Base-by-base conservation (phyloP, 768 basidiomycete genomes). In the Russula sp. region DNA sequence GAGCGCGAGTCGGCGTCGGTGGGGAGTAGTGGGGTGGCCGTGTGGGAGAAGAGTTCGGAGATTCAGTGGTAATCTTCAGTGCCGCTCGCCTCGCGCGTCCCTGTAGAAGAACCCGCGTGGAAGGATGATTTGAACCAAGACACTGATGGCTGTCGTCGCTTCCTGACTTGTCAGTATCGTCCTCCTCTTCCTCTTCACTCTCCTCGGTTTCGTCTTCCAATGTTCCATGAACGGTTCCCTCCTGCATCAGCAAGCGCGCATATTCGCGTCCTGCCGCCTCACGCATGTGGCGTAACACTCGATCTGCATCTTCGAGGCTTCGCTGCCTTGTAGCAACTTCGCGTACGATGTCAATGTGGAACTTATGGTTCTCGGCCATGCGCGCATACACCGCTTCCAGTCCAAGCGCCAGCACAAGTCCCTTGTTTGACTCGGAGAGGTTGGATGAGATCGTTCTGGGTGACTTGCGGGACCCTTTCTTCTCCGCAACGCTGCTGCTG, bases 351-450 rank as follows among this genome's bases (percentile, higher is more conserved):
- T 74, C 72, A 49, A 76, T 68, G 13, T 69, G 71, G 62, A 80
- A 79, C 16, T 78, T 78, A 47, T 82, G 79, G 37, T 80, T 79
- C 20, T 72, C 67, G 0, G 79, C 75, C 73, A 85, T 80, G 60
- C 69, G 70, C 10, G 71, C 67, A 2, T 83, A 63, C 16, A 74
- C 67, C 49, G 69, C 62, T 7, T 69, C 67, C 14, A 77, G 68
- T 2, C 77, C 78, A 6, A 75, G 57, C 37, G 59, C 61, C 54
- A 68, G 40, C 16, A 71, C 65, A 47, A 69, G 67, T n/a, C 67
- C 63, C 54, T 47, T 66, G 18, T 66, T 60, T 16, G 62, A 49
- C 18, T 68, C 62, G 11, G 69, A 66, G 27, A 68, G 68, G 51
- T 65, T 67, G 34, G 56, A 27, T 27, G 27, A 55, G 20, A 42